phyloP scores from a whole-genome alignment of 495 filamentous ascomycete genomes.

The Talaromyces thailandensis region DNA sequence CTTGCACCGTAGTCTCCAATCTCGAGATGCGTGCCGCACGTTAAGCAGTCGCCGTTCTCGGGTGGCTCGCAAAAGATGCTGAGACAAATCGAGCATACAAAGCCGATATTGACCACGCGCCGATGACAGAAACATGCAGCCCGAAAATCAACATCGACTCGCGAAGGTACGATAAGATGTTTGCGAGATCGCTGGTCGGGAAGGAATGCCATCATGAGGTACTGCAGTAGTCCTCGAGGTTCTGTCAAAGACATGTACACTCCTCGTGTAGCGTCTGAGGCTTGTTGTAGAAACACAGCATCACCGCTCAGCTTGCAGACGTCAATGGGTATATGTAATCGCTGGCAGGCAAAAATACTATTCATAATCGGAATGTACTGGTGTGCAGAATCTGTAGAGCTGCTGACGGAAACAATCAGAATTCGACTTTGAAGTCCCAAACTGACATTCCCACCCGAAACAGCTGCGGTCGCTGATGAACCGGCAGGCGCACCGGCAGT shows the following conservation, averaged over 20 bases:
- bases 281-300: conserved; percentile 91
- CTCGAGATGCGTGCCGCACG: conserved; percentile 79
- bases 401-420: conserved; percentile 73
- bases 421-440: conserved; percentile 70
- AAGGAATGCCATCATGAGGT: conserved; percentile 92
- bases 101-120: conserved; percentile 82
- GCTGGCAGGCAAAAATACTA: conserved; percentile 84
- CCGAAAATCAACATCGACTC: conserved; percentile 88
- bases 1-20: conserved; percentile 64
- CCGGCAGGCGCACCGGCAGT: conserved; percentile 20
- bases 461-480: conserved; percentile 17
- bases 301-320: conserved; percentile 78
- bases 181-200: conserved; percentile 60
- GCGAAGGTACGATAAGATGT: conserved; percentile 63
- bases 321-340: conserved; percentile 79
- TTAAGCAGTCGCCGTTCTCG: conserved; percentile 65
- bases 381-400: conserved; percentile 70
- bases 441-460: conserved; percentile 27
- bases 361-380: conserved; percentile 99
- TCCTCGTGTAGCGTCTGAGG: conserved; percentile 79
- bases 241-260: conserved; percentile 68
- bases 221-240: conserved; percentile 68
- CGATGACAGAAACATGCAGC: conserved; percentile 97
- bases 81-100: conserved; percentile 90
- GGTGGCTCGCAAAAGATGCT: conserved; percentile 70